phyloP scores from a whole-genome alignment of 257 asterid genomes.

The Rehmannia glutinosa region DNA sequence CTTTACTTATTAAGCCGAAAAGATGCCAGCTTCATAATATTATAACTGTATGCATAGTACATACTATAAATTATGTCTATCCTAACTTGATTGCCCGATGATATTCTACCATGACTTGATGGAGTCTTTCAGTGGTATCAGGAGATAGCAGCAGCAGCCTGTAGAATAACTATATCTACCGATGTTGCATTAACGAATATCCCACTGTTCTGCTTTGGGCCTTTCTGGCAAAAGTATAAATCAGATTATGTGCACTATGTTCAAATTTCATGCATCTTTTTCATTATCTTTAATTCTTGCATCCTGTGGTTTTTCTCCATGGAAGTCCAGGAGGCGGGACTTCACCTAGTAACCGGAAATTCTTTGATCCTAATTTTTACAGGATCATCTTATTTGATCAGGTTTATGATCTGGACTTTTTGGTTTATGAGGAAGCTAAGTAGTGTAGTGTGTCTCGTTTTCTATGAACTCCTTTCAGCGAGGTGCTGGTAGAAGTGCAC shows the following conservation, averaged over 20 bases:
- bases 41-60: too few species aligned
- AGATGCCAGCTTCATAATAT: too few species aligned
- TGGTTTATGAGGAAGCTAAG: slow-evolving; percentile 18
- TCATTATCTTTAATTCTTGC: slow-evolving; percentile 27
- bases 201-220: too few species aligned
- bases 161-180: too few species aligned
- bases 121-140: too few species aligned
- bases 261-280: slow-evolving; percentile 1
- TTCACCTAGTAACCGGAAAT: slow-evolving; percentile 81
- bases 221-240: too few species aligned
- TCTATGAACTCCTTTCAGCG: slow-evolving; percentile 41
- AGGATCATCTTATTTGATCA: slow-evolving; percentile 87
- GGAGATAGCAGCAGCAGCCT: too few species aligned
- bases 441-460: background rate
- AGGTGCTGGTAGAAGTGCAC: slow-evolving; percentile 93
- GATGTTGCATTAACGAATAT: too few species aligned
- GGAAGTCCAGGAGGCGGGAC: slow-evolving; percentile 99
- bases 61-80: too few species aligned
- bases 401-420: slow-evolving; percentile 39
- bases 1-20: background rate
- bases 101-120: too few species aligned
- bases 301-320: slow-evolving; percentile 92
- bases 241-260: background rate
- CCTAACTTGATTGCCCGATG: too few species aligned
- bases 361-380: slow-evolving; percentile 82